Conservation (phyloP, 163 green algal species). For the Scenedesmus sp. region DNA sequence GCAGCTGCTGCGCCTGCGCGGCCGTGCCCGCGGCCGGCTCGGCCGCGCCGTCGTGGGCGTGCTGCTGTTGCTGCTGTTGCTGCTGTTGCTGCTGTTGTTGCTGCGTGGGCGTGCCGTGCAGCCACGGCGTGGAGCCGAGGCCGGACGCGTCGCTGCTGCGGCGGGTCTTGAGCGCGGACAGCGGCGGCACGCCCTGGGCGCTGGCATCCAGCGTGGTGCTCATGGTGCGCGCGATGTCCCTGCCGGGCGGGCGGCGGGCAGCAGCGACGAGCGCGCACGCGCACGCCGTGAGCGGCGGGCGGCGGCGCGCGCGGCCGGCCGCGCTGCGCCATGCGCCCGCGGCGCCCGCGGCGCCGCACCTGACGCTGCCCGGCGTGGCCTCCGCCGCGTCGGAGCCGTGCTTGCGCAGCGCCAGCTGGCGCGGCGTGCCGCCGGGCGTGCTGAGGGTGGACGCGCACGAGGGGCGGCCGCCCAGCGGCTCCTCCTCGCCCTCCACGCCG, state of each 20-base stretch:
- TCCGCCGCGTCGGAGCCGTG: neutral
- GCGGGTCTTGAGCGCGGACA: conserved; percentile 14
- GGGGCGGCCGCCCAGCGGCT: no score
- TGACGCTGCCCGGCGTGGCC: conserved; percentile 21
- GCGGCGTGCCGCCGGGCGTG: conserved; percentile 10
- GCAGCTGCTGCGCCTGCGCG: conserved; percentile 15
- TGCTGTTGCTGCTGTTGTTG: conserved; percentile 1
- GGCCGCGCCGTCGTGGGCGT: neutral
- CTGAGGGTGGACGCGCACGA: neutral
- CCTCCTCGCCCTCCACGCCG: no score
- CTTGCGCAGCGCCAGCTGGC: no score
- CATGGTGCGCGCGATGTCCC: conserved; percentile 38
- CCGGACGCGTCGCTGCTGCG: conserved; percentile 29
- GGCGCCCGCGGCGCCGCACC: neutral
- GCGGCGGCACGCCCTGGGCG: neutral
- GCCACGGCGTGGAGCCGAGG: neutral
- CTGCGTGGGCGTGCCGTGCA: neutral
- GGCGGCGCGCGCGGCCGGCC: no score
- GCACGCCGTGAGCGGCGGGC: neutral
- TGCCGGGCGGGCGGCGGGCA: neutral
- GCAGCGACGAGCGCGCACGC: neutral
- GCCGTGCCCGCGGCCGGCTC: neutral
- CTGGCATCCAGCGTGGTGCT: conserved; percentile 24
- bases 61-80: neutral
- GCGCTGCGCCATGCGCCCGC: neutral